Evolutionary conservation across 139 green algal genomes (phyloP), one percentile per base, ranked within the genome.

Genomic region (Mesotaenium endlicherianum): DNA sequence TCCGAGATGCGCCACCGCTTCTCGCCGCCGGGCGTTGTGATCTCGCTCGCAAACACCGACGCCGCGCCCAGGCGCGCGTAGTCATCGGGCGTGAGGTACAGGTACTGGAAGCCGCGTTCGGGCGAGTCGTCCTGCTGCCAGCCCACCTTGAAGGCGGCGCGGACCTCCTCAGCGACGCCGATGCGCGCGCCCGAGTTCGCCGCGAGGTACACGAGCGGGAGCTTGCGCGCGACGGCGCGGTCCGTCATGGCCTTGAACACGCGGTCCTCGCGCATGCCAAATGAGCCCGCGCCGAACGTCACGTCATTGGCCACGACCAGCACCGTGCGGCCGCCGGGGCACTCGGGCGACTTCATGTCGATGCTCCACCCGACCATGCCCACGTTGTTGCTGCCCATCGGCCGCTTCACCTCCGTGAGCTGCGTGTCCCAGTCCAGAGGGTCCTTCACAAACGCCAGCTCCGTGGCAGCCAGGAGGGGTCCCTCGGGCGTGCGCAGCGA

Each of bases 281-380:
- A 98, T 3, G 95, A 92, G 34, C 96, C 97, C 0, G 84, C 92
- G 77, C 93, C 91, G 91, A 91, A 92, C 1, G 97, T 98, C 86
- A 98, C 97, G 91, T 99, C 97, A 77, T 98, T 99, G 53, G 95
- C 94, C 14, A 99, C 91, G 6, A 96, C 94, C 1, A 99, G 89
- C 1, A 96, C 80, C 39, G 94, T 39, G 26, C 90, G 77, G 1
- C 89, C 90, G 2, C 67, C 53, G 0, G 86, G 89, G 85, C 90
- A 97, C 87, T 99, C 96, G 26, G 93, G 94, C 0, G 95, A 97
- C 47, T 87, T 79, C 59, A 99, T 89, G 0, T 90, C 94, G 58
- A 97, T 84, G 16, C 90, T 69, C 95, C 95, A 99, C 20, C 91
- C 94, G 4, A 98, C 93, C 88, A 99, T 97, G 45, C 69, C 69